Evolutionary conservation across 2,329 filamentous ascomycete genomes (phyloP), one percentile per base, ranked within the genome.

Genomic region (Fusarium newnesense): DNA sequence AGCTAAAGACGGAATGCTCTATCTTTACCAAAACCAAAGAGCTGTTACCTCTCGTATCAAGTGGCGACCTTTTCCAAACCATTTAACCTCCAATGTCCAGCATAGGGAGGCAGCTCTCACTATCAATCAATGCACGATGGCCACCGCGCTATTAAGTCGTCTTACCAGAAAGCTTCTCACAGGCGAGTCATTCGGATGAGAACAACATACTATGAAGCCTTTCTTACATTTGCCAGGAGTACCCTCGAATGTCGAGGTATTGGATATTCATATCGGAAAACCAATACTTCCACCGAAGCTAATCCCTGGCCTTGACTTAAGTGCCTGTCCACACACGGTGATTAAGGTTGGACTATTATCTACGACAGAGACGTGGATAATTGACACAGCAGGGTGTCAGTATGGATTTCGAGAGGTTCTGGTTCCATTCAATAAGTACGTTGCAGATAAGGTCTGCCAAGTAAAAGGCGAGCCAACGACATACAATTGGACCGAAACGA

Each of bases 331-430:
- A 0, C 57, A 60, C 30, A 34, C 57, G 6, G 34, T 60, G 7
- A 40, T 60, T 0, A 60, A 60, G 9, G n/a, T 40, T 4, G 19
- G 7, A 26, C 12, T 60, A 13, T 19, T 21, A 32, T 13, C 11
- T 1, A 10, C 57, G 2, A 13, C 7, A 0, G 44, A 60, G 44
- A 34, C 9, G 9, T 42, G 57, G 57, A 13, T 40, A 11, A n/a
- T 60, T 24, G 57, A 60, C 8, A 34, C 36, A 11, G 39, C 57
- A 13, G 57, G 57, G 9, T 60, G 57, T 4, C 57, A 60, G 3
- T 60, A 34, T 34, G 57, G 57, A 26, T 60, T 60, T 10, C 57
- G 15, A 7, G 57, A 60, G 36, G n/a, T 60, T 52, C 44, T 60
- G 26, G 36, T 42, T 42, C 57, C 44, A 4, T 42, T 42, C n/a